These are phyloP conservation scores for Pythium rhizo-oryzae DNA, from an alignment of 352 stramenopile species.

Conservation along the genomic window DNA sequence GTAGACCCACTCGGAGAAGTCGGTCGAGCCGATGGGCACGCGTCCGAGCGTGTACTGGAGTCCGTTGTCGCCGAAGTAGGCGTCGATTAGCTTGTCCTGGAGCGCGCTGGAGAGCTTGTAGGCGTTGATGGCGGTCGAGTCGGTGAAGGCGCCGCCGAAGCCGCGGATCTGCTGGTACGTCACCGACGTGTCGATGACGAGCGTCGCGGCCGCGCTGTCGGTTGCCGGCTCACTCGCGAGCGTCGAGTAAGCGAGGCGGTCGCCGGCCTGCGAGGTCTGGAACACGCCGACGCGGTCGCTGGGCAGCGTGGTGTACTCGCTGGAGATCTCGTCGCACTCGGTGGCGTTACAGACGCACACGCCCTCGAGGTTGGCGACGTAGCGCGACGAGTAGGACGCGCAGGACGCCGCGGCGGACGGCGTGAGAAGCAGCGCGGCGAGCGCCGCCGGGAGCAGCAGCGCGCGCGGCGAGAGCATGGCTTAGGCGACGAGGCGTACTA, in stretches of 20 bases:
- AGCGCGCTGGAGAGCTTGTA: conserved; percentile 55
- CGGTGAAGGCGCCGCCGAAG: conserved; percentile 91
- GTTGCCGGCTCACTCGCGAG: neutral
- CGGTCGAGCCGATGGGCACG: conserved; percentile 83
- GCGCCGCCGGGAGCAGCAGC: conserved; percentile 29
- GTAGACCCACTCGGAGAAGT: conserved; percentile 89
- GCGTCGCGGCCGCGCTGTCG: conserved; percentile 22
- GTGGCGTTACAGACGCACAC: conserved; percentile 61
- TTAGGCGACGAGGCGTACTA: no score
- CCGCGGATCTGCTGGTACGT: conserved; percentile 85
- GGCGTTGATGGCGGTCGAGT: conserved; percentile 81
- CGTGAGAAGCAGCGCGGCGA: neutral
- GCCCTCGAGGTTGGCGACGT: conserved; percentile 43
- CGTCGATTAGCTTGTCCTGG: conserved; percentile 71
- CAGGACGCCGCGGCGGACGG: conserved; percentile 10
- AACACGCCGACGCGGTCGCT: conserved; percentile 42
- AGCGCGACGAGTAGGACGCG: conserved; percentile 42
- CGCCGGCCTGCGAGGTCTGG: conserved; percentile 48
- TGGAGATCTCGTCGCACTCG: conserved; percentile 56
- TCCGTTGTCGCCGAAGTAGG: conserved; percentile 76
- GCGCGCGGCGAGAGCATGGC: neutral
- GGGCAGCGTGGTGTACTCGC: conserved; percentile 44
- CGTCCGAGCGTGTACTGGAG: conserved; percentile 85
- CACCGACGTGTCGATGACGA: conserved; percentile 48
- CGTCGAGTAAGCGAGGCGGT: conserved; percentile 47